Percentiles rank a stretch among this genome's conserved stretches.
phyloP scores from a whole-genome alignment of 768 basidiomycete genomes.

The Suillus alpinus region DNA sequence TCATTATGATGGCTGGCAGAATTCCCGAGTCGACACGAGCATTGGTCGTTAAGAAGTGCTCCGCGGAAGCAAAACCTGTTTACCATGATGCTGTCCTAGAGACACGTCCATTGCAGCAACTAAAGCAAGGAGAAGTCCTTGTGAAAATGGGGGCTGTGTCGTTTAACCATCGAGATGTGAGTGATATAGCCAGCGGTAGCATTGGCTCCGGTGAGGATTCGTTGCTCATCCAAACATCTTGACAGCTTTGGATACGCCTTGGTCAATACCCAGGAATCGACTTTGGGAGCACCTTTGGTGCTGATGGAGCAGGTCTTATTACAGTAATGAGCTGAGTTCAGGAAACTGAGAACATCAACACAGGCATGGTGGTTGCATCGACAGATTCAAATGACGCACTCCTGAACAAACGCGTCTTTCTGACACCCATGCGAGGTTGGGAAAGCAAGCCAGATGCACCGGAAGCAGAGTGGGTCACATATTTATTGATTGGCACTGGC shows the following conservation, averaged over 20 bases:
- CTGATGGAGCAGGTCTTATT: constrained; percentile 66
- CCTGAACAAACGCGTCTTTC: constrained; percentile 64
- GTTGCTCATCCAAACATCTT: neutral
- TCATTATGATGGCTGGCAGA: neutral
- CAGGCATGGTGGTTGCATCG: constrained; percentile 65
- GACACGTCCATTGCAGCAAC: constrained; percentile 44
- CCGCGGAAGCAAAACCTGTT: constrained; percentile 36
- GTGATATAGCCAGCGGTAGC: neutral
- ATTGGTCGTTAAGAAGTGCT: constrained; percentile 46
- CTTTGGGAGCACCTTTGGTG: constrained; percentile 59
- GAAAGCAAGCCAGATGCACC: constrained; percentile 60
- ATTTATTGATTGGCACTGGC: neutral
- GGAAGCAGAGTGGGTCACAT: constrained; percentile 51
- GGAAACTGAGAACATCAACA: neutral
- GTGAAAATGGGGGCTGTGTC: constrained; percentile 67
- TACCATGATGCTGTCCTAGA: constrained; percentile 59
- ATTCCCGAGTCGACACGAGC: constrained; percentile 46
- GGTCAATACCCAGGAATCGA: constrained; percentile 65
- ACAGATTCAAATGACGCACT: constrained; percentile 52
- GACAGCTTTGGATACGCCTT: constrained; percentile 70
- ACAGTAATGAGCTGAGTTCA: neutral
- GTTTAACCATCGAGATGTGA: constrained; percentile 78
- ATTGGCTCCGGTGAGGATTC: neutral
- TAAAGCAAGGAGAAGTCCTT: constrained; percentile 57
- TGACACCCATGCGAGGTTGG: constrained; percentile 81